Conservation (phyloP, 1,284 basidiomycete species). For the Termitomyces sp. region DNA sequence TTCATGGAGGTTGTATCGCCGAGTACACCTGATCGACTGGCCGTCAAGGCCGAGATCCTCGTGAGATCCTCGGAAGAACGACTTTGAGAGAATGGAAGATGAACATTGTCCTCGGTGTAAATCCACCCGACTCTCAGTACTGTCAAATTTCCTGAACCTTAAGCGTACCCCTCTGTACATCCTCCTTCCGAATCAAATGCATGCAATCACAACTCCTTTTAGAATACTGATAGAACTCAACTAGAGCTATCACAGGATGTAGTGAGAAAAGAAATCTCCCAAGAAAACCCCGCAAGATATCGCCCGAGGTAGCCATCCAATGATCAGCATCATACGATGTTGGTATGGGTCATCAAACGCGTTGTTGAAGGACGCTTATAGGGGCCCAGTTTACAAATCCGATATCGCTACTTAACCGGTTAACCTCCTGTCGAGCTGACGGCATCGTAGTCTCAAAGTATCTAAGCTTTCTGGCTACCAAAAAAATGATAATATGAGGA, state of each 20-base stretch:
- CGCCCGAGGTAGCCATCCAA: background rate
- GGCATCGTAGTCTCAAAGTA: slow-evolving; percentile 22
- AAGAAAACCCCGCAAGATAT: background rate
- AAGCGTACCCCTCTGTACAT: slow-evolving; percentile 30
- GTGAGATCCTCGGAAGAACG: background rate
- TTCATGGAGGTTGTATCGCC: slow-evolving; percentile 37
- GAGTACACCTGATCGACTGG: slow-evolving; percentile 34
- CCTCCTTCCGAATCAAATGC: slow-evolving; percentile 28
- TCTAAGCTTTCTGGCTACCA: slow-evolving; percentile 25
- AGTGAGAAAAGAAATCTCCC: slow-evolving; percentile 25
- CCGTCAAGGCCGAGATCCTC: slow-evolving; percentile 25
- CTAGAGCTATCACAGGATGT: slow-evolving; percentile 23
- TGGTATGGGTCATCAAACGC: slow-evolving; percentile 29
- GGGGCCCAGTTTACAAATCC: slow-evolving; percentile 17
- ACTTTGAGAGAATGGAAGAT: too few relatives aligned
- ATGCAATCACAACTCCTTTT: slow-evolving; percentile 25
- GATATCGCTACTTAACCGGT: too few relatives aligned
- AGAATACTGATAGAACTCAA: slow-evolving; percentile 27
- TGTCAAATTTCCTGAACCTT: slow-evolving; percentile 32
- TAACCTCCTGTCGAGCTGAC: slow-evolving; percentile 14
- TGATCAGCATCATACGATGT: slow-evolving; percentile 24
- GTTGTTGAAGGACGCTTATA: slow-evolving; percentile 5
- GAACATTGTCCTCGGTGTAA: slow-evolving; percentile 13
- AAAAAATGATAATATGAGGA: slow-evolving; percentile 25
- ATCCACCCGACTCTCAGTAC: slow-evolving; percentile 30